Base-by-base conservation (phyloP, 208 protist genomes). In the Herpetomonas tarakana region DNA sequence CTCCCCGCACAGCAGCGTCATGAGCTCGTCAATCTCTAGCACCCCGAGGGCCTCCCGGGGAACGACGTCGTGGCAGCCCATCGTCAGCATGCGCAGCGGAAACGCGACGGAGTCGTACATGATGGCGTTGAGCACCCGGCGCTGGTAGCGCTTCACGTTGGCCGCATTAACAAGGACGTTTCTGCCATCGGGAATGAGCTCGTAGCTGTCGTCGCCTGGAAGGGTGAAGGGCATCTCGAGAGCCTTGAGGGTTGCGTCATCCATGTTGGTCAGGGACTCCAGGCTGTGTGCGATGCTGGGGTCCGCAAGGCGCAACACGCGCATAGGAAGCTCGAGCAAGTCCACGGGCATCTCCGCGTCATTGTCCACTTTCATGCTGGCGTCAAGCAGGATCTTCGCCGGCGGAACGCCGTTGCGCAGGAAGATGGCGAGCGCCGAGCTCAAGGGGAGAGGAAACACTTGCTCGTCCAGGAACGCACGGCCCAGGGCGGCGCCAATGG, bases 161-260 rank as follows among this genome's bases (percentile, higher is more conserved):
- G 66, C 51, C 25, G 53, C 57, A 28, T 50, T 77, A 22, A 96
- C 87, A 16, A 62, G 41, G 11, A 73, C 65, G 18, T 78, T 64
- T 1, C 63, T 46, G 0, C 90, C 90, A 16, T 66, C 80, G 1
- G 68, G 52, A 12, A 79, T 52, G 22, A 96, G 59, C 62, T 89
- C 83, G 46, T 85, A 83, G 41, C 0, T 41, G 57, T 94, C 88
- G 28, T 85, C 41, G 19, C 91, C 91, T 0, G 91, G 91, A 0
- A 96, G 52, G 12, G 88, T 94, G 62, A 96, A 96, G 39, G 74
- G 83, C n/a, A 94, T 49, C 12, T 92, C 73, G 4, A 94, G 69
- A 12, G 72, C 58, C 14, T 52, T 52, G 4, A 94, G 52, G 9
- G 66, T 77, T 2, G 60, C 58, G 3, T 30, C 61, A 47, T 78